These are phyloP conservation scores for Asterophora parasitica DNA, from an alignment of 768 basidiomycete genomes.

Conservation along the genomic window DNA sequence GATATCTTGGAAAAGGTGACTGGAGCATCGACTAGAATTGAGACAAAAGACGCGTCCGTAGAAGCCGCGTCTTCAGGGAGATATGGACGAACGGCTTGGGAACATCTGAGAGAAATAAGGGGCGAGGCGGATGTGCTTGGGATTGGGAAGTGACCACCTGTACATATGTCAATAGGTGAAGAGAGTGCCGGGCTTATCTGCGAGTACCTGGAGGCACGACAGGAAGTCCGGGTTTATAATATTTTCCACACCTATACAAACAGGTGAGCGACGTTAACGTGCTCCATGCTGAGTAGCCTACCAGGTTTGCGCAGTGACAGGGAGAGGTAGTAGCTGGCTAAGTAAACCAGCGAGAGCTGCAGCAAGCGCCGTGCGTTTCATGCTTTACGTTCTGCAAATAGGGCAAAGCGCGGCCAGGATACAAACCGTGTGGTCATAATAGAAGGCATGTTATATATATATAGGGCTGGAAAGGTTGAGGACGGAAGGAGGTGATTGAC, in stretches of 20 bases:
- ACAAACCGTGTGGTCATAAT: no score
- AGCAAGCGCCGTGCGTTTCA: no score
- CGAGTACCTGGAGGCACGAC: slow-evolving; percentile 38
- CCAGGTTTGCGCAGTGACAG: slow-evolving; percentile 17
- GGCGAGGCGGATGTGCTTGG: slow-evolving; percentile 33
- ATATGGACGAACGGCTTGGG: slow-evolving; percentile 56
- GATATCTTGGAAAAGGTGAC: slow-evolving; percentile 44
- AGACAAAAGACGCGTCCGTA: slow-evolving; percentile 28
- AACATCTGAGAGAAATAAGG: slow-evolving; percentile 55
- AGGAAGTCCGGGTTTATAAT: slow-evolving; percentile 42
- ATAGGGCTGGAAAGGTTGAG: no score
- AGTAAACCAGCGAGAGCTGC: no score
- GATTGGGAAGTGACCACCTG: slow-evolving; percentile 41
- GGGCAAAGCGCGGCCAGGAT: no score
- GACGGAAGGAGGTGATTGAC: no score
- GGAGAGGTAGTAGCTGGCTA: neutral
- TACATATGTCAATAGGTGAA: neutral
- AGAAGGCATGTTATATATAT: no score
- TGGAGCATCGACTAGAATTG: slow-evolving; percentile 49
- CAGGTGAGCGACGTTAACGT: slow-evolving; percentile 15
- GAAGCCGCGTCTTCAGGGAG: slow-evolving; percentile 44
- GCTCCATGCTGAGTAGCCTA: neutral
- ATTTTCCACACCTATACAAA: slow-evolving; percentile 48
- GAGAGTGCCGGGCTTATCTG: neutral
- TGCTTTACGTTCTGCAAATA: no score